phyloP scores from a whole-genome alignment of 2,329 filamentous ascomycete genomes.

The Paraphaeosphaeria sporulosa region DNA sequence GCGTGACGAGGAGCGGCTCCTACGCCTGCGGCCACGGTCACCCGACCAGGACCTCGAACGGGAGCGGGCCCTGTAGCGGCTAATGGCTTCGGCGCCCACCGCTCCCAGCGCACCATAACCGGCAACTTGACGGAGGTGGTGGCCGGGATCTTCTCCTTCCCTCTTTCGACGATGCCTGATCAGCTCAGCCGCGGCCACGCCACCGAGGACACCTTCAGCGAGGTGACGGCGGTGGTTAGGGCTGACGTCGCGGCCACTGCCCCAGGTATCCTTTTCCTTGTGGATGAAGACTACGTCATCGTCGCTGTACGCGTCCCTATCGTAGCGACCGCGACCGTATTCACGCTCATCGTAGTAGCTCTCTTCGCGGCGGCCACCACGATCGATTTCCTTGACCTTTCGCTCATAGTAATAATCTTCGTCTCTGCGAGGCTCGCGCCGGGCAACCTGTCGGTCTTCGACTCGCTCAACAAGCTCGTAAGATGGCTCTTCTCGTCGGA shows the following conservation, averaged over 20 bases:
- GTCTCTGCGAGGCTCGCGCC: constrained; percentile 56
- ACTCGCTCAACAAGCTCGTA: constrained; percentile 66
- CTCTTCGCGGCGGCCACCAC: constrained; percentile 52
- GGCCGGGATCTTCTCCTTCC: constrained; percentile 62
- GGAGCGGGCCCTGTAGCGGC: constrained; percentile 58
- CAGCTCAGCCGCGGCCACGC: constrained; percentile 67
- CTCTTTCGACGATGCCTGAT: constrained; percentile 64
- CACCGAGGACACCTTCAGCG: constrained; percentile 68
- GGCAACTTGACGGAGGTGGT: constrained; percentile 60
- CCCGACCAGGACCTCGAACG: constrained; percentile 47
- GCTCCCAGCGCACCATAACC: constrained; percentile 69
- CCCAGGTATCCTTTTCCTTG: constrained; percentile 58
- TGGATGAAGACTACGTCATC: constrained; percentile 68
- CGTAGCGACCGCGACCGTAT: constrained; percentile 48
- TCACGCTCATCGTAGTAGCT: constrained; percentile 47
- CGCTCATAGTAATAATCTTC: constrained; percentile 65
- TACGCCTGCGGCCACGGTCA: constrained; percentile 36
- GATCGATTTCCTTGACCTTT: constrained; percentile 58
- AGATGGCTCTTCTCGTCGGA: constrained; percentile 61
- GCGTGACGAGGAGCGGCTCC: constrained; percentile 49
- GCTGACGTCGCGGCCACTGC: constrained; percentile 43
- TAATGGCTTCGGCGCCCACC: constrained; percentile 66
- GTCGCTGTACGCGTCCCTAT: constrained; percentile 63
- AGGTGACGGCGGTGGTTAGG: constrained; percentile 64
- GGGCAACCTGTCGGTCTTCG: constrained; percentile 57